Conservation (phyloP, 345 rosid species). For the Eucalyptus paniculata region DNA sequence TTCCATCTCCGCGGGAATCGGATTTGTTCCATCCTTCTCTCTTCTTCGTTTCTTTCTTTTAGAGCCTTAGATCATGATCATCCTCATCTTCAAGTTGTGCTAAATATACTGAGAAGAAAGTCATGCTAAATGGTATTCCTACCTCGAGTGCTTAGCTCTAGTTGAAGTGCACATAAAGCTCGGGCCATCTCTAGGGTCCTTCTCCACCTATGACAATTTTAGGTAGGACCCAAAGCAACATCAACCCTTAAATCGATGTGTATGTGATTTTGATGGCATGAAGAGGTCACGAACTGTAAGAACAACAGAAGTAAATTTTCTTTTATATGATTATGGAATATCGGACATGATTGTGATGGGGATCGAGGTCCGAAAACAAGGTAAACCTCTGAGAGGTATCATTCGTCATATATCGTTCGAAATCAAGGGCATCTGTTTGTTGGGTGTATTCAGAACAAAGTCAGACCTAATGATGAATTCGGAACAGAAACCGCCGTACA, state of each 20-base stretch:
- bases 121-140: background rate
- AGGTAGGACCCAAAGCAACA: background rate
- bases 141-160: background rate
- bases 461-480: background rate
- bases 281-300: background rate
- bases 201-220: constrained; percentile 13
- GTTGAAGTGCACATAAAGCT: constrained; percentile 24
- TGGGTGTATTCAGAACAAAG: background rate
- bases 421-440: background rate
- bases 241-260: background rate
- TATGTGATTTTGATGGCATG: background rate
- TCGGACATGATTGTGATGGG: background rate
- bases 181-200: constrained; percentile 32
- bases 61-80: background rate
- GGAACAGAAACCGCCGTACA: background rate
- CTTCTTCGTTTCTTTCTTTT: background rate
- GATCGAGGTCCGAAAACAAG: background rate
- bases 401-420: background rate
- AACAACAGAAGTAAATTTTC: background rate
- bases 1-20: background rate
- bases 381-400: background rate
- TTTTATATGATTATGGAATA: background rate
- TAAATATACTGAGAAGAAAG: background rate
- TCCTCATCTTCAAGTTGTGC: background rate
- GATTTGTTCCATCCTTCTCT: background rate